phyloP scores from a whole-genome alignment of 1,139 yeast genomes.

The Starmera stellimalicola region DNA sequence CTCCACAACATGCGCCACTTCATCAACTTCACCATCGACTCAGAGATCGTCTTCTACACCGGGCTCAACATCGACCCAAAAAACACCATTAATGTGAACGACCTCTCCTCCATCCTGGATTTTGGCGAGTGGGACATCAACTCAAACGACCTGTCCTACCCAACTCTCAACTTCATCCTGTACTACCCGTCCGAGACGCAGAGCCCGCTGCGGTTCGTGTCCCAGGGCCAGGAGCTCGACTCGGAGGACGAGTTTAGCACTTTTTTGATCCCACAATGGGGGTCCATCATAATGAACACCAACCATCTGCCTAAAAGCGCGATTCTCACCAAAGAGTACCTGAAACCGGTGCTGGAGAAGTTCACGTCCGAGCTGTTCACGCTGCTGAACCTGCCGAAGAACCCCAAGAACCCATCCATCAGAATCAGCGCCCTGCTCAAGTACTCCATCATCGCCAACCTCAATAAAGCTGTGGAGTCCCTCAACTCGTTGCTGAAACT shows the following conservation, averaged over 20 bases:
- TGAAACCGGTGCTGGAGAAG: constrained; percentile 51
- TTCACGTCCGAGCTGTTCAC: constrained; percentile 70
- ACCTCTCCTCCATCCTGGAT: constrained; percentile 27
- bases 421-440: constrained; percentile 64
- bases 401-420: constrained; percentile 46
- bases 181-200: constrained; percentile 48
- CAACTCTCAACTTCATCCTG: constrained; percentile 60
- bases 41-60: constrained; percentile 66
- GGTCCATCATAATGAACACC: constrained; percentile 53
- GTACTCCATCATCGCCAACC: constrained; percentile 44
- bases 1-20: constrained; percentile 36
- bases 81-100: constrained; percentile 17
- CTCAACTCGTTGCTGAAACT: constrained; percentile 63
- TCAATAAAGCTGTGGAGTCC: constrained; percentile 43
- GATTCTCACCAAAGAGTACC: constrained; percentile 32
- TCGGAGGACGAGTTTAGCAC: constrained; percentile 22
- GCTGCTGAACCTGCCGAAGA: constrained; percentile 57
- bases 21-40: constrained; percentile 66
- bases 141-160: constrained; percentile 30
- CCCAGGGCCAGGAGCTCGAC: constrained; percentile 5
- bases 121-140: constrained; percentile 30
- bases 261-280: constrained; percentile 90
- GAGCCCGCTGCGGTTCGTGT: constrained; percentile 25
- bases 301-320: constrained; percentile 23
- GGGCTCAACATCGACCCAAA: constrained; percentile 26